Evolutionary conservation across 1,139 yeast genomes (phyloP).

Genomic region (Tardiomyces depauwii): DNA sequence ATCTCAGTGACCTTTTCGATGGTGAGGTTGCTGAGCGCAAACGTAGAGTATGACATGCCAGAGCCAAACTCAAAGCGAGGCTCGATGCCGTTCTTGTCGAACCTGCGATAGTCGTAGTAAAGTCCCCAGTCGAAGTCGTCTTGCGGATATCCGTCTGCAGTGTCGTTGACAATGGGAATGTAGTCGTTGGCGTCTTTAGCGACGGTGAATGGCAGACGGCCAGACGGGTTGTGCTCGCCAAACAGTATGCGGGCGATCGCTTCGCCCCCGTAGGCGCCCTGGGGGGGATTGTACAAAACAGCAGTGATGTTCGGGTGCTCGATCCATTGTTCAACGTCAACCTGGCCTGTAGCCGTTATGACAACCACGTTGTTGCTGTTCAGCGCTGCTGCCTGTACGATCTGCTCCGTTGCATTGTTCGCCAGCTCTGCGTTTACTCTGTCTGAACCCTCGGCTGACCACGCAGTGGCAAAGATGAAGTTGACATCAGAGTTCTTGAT

Average conservation of each 20-base stretch:
- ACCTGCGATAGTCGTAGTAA: constrained; percentile 39
- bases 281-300: constrained; percentile 44
- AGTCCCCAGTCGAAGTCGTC: constrained; percentile 23
- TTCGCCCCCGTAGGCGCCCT: constrained; percentile 44
- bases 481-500: constrained; percentile 26
- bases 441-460: constrained; percentile 31
- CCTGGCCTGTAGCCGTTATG: constrained; percentile 50
- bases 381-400: constrained; percentile 35
- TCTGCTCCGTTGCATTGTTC: constrained; percentile 50
- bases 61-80: constrained; percentile 54
- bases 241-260: constrained; percentile 42
- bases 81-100: constrained; percentile 43
- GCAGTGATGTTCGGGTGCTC: constrained; percentile 48
- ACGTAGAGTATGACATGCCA: constrained; percentile 48
- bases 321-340: constrained; percentile 47
- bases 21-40: constrained; percentile 23
- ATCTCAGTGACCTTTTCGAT: constrained; percentile 36
- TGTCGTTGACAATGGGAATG: constrained; percentile 32
- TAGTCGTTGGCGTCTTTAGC: constrained; percentile 46
- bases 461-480: constrained; percentile 35
- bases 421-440: constrained; percentile 46
- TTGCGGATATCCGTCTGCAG: constrained; percentile 7
- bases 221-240: constrained; percentile 53
- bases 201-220: constrained; percentile 51
- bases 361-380: constrained; percentile 47